A percentile compares a stretch with the other conserved stretches of the same genome.
Evolutionary conservation across 2,329 filamentous ascomycete genomes (phyloP).

Genomic region (Apiospora pterosperma): DNA sequence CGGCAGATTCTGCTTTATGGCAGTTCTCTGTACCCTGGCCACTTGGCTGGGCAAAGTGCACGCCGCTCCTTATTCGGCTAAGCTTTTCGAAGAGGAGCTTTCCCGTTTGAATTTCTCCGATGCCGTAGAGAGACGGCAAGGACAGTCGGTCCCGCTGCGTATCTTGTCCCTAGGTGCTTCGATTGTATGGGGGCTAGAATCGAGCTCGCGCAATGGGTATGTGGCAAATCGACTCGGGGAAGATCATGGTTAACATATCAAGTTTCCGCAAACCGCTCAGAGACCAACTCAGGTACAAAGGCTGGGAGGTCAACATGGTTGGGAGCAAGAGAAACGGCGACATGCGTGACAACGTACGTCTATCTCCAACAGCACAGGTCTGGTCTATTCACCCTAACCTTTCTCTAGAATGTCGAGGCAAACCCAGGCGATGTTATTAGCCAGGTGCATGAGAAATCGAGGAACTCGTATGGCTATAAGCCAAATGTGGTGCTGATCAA

Average conservation of each 20-base stretch:
- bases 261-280: slow-evolving; percentile 19
- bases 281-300: slow-evolving; percentile 17
- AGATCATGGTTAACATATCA: background rate
- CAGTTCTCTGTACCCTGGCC: background rate
- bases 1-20: background rate
- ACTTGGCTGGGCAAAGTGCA: background rate
- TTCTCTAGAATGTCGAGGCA: slow-evolving; percentile 13
- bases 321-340: slow-evolving; percentile 16
- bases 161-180: slow-evolving; percentile 10
- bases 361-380: background rate
- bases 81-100: background rate
- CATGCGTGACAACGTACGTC: slow-evolving; percentile 23
- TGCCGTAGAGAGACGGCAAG: background rate
- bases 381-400: background rate
- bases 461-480: slow-evolving; percentile 7
- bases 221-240: background rate
- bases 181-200: slow-evolving; percentile 7
- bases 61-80: background rate
- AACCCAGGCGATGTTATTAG: slow-evolving; percentile 12
- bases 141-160: background rate
- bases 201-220: slow-evolving; percentile 40
- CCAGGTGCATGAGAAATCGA: slow-evolving; percentile 9
- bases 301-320: slow-evolving; percentile 24
- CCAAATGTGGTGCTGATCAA: slow-evolving; percentile 24
- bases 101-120: background rate